Base-by-base conservation (phyloP, 2,329 filamentous ascomycete species). In the Madurella fahalii region DNA sequence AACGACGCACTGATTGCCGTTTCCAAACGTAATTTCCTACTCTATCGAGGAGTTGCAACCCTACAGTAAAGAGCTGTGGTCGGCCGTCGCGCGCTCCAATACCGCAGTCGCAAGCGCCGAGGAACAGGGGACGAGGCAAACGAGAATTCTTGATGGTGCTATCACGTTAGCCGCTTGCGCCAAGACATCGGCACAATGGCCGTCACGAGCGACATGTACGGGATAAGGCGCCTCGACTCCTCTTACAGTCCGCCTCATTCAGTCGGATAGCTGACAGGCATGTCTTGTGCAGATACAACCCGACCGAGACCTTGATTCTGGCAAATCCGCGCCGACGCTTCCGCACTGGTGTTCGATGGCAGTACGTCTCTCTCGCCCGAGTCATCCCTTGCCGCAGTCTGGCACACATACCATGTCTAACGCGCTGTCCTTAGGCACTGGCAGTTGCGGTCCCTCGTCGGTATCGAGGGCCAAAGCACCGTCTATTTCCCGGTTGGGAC, bases 391-490 rank as follows among this genome's bases (percentile, higher is more conserved):
- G n/a, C 41, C 18, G 16, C 39, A 37, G 39, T 25, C 43, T 18
- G 51, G 58, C 48, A 49, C 53, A 42, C 47, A 52, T 47, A 37
- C 16, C 18, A 46, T 18, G 40, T 61, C 54, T 60, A 44, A 56
- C 51, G 39, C 40, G 30, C 25, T 43, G 41, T 48, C 40, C 54
- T 31, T 65, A 92, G 87, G 62, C 89, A 94, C 72, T 92, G 87
- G 85, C 89, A 94, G 73, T 79, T 99, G 44, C 89, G 93, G 52
- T 93, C 95, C 63, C 85, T 95, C 63, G 88, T 97, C 68, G 93
- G 89, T 69, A 87, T 86, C 25, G 85, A 90, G 61, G 83, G 89
- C 65, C 79, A 84, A 42, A 83, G 92, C 70, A 74, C 86, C 63
- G 79, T 97, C 61, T 96, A 95, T 76, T 95, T 95, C 65, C 91